Base-by-base conservation (phyloP, 2,329 filamentous ascomycete genomes). In the Lithohypha guttulata region DNA sequence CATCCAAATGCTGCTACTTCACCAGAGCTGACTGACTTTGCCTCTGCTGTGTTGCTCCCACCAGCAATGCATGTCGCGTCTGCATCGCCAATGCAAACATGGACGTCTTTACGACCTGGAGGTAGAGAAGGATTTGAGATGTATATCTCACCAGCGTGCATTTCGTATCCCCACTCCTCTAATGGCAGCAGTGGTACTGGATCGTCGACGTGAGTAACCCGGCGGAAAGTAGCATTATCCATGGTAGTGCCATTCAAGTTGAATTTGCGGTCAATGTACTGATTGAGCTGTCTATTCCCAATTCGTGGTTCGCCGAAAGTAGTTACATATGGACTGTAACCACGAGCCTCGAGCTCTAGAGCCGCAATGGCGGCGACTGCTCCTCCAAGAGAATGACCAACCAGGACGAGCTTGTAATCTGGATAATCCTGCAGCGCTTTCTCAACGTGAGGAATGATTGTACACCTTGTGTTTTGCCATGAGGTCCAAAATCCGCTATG, bases 381-480 rank as follows among this genome's bases (percentile, higher is more conserved):
- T 11, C 91, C 91, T 14, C 91, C 91, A 0, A 98, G 75, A 35
- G 84, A 93, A 59, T 98, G 91, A 0, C 91, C 91, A 6, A 94
- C 77, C 2, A 98, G 68, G 17, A 81, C 77, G 10, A 96, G 63
- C 27, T 76, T 65, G 52, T 93, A 89, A 17, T 73, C 64, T 0
- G 83, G 83, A 53, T 89, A 73, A 28, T 71, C 62, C 11, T 65
- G 57, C 17, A 71, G 65, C 4, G 84, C 65, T 4, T 64, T 60
- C 39, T 74, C 64, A 3, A 98, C 63, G 19, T 77, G 65, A 0
- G 80, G 73, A 11, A 94, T 59, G 19, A 98, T 75, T 2, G 71
- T 63, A 20, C 70, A 63, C 34, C 84, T 74, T 0, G 87, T 83
- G 53, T 79, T 77, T 35, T 71, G 66, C 89, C 91, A 98, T 1